These are phyloP conservation scores for Daldinia eschscholtzii DNA, from an alignment of 2,329 filamentous ascomycete species.

Conservation along the genomic window DNA sequence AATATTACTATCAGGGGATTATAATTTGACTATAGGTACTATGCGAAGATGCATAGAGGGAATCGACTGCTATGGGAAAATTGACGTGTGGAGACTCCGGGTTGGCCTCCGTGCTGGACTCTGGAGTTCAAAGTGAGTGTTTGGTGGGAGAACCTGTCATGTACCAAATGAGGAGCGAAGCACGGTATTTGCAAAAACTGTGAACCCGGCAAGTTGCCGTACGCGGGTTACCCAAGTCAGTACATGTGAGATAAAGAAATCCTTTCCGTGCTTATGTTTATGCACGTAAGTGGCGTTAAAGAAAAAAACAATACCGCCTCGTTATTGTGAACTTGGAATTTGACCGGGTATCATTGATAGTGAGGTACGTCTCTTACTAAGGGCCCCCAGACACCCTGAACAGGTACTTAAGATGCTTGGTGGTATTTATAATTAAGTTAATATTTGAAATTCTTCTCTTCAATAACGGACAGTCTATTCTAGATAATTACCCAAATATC, in stretches of 20 bases:
- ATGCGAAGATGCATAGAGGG: slow-evolving; percentile 1
- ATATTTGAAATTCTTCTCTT: too few relatives aligned
- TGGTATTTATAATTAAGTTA: too few relatives aligned
- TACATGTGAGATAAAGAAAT: slow-evolving; percentile 5
- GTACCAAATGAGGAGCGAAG: slow-evolving; percentile 2
- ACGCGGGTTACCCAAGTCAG: slow-evolving; percentile 2
- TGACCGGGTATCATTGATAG: neutral
- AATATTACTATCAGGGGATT: neutral
- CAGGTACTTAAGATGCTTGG: too few relatives aligned
- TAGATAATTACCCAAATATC: neutral
- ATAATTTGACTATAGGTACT: neutral
- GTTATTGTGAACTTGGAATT: neutral
- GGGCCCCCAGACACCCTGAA: too few relatives aligned
- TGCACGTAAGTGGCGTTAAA: neutral
- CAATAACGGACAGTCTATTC: neutral
- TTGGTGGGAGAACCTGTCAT: slow-evolving; percentile 4
- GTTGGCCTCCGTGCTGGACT: neutral
- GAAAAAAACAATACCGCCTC: neutral
- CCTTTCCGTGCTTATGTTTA: slow-evolving; percentile 2
- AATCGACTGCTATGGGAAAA: neutral
- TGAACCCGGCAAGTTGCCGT: slow-evolving; percentile 1
- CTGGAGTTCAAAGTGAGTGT: neutral
- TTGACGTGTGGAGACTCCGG: neutral
- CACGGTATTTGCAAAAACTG: slow-evolving; percentile 11
- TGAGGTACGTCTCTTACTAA: too few relatives aligned